Conservation (phyloP, 306 rosid genomes). For the Urtica urens region DNA sequence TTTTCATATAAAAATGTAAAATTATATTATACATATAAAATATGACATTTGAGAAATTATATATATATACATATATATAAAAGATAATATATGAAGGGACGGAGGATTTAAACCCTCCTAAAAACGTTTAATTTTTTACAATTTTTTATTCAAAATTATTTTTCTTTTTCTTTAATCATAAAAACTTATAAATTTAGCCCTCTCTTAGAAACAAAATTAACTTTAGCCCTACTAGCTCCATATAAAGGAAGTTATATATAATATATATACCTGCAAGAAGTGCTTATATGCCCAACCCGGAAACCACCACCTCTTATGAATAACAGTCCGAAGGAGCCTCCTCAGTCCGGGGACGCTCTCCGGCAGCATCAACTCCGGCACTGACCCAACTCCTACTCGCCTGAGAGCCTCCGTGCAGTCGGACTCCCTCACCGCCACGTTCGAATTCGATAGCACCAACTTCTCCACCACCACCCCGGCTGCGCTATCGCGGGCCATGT, state of each 20-base stretch:
- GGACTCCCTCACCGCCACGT: conserved; percentile 20
- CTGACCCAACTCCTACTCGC: conserved; percentile 23
- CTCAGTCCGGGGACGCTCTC: conserved; percentile 18
- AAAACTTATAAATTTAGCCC: too few species aligned
- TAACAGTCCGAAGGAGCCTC: conserved; percentile 22
- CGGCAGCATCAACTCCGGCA: conserved; percentile 34
- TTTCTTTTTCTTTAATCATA: too few species aligned
- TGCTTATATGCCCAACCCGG: conserved; percentile 23
- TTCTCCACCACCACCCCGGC: conserved; percentile 26
- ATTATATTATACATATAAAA: too few species aligned
- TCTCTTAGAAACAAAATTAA: too few species aligned
- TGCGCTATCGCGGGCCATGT: conserved; percentile 35
- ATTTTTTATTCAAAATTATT: too few species aligned
- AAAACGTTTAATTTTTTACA: too few species aligned
- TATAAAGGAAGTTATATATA: background rate
- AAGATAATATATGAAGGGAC: too few species aligned
- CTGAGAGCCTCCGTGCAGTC: background rate
- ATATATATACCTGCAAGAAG: conserved; percentile 11
- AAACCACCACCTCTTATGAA: conserved; percentile 15
- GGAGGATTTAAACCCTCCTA: too few species aligned
- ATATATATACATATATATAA: too few species aligned
- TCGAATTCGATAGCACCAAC: conserved; percentile 27
- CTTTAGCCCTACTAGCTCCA: too few species aligned
- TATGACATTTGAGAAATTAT: too few species aligned
- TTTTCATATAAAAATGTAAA: too few species aligned